These are phyloP conservation scores for Porcisia deanei DNA, from an alignment of 208 protist genomes.

Conservation along the genomic window DNA sequence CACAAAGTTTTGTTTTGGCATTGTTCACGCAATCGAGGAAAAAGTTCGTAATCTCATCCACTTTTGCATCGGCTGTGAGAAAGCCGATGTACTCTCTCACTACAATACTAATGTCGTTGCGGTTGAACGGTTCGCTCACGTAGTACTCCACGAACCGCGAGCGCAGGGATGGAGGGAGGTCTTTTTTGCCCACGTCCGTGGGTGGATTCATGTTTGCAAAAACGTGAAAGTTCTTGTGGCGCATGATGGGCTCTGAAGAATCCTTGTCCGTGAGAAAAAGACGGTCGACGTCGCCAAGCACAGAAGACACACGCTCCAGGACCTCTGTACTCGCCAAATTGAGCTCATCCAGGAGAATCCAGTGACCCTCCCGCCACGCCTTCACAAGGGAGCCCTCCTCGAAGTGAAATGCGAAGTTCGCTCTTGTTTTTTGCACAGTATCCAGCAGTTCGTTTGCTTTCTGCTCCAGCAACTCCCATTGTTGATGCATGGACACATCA, in stretches of 20 bases:
- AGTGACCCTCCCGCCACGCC: conserved; percentile 97
- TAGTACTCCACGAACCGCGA: conserved; percentile 99
- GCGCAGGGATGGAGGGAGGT: conserved; percentile 94
- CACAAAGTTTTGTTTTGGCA: conserved; percentile 86
- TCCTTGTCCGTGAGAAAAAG: conserved; percentile 86
- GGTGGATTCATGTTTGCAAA: conserved; percentile 99
- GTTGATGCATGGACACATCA: conserved; percentile 17
- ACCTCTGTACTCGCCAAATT: conserved; percentile 99
- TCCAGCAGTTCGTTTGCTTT: conserved; percentile 52
- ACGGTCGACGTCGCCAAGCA: conserved; percentile 93
- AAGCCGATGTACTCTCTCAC: conserved; percentile 92
- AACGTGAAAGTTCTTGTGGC: conserved; percentile 98
- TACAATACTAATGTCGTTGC: conserved; percentile 94
- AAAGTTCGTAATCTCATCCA: conserved; percentile 95
- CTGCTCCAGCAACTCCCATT: conserved; percentile 67
- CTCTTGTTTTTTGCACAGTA: conserved; percentile 54
- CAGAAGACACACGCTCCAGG: conserved; percentile 94
- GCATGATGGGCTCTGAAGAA: conserved; percentile 57
- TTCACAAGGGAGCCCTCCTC: conserved; percentile 97
- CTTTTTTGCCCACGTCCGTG: conserved; percentile 99
- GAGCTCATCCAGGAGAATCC: conserved; percentile 99
- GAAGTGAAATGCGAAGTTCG: conserved; percentile 97
- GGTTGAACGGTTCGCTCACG: conserved; percentile 95
- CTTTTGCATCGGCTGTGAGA: conserved; percentile 70
- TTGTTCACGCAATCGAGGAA: conserved; percentile 93